Conservation (phyloP, 257 asterid species). For the Solanum dulcamara region DNA sequence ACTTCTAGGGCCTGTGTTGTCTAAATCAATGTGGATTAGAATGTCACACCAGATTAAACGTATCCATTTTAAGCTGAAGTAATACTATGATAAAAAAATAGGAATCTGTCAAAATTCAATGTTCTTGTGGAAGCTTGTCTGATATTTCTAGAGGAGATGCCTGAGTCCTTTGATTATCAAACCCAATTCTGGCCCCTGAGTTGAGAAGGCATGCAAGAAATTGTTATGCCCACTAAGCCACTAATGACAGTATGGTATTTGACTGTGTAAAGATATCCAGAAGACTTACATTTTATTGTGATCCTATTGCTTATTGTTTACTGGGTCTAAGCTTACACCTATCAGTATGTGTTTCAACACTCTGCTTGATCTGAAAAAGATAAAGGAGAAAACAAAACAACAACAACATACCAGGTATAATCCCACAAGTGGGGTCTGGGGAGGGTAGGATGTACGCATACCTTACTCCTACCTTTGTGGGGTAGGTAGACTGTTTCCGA, state of each 20-base stretch:
- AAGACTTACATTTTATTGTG: background rate
- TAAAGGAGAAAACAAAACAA: background rate
- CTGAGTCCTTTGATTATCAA: background rate
- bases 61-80: background rate
- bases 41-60: background rate
- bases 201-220: background rate
- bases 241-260: background rate
- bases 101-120: background rate
- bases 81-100: background rate
- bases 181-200: background rate
- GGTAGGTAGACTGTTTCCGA: background rate
- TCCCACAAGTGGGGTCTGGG: background rate
- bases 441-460: background rate
- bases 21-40: background rate
- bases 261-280: background rate
- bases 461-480: background rate
- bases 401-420: background rate
- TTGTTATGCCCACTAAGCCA: background rate
- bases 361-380: background rate
- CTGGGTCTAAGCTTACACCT: background rate
- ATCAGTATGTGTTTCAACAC: background rate
- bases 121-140: background rate
- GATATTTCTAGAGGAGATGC: background rate
- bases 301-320: background rate
- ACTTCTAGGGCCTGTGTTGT: background rate